A percentile compares a stretch with the other conserved stretches of the same genome.
Evolutionary conservation across 306 rosid genomes (phyloP).

Genomic region (Gastrolobium villosum): DNA sequence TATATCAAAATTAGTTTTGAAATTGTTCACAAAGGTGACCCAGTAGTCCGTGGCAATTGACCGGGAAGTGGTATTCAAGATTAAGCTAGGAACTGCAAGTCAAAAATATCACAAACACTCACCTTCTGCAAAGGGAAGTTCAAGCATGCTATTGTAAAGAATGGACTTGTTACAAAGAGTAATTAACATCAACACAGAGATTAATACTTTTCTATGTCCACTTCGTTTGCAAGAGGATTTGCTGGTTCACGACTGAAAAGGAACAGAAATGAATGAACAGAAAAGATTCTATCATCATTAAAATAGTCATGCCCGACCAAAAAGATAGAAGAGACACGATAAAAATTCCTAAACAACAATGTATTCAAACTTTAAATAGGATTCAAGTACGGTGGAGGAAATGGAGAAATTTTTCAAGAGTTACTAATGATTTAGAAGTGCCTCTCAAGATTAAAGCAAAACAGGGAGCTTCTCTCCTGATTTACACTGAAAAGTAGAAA

Average conservation of each 20-base stretch:
- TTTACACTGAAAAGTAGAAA: too few relatives aligned
- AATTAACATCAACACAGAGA: not conserved
- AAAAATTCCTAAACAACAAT: not conserved
- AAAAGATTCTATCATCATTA: not conserved
- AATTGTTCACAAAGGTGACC: not conserved
- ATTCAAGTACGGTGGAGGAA: too few relatives aligned
- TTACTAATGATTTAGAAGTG: too few relatives aligned
- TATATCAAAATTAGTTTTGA: not conserved
- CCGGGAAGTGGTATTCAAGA: not conserved
- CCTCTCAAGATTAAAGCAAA: too few relatives aligned
- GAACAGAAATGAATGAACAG: not conserved
- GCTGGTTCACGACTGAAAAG: not conserved
- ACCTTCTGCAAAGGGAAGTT: not conserved
- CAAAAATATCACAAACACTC: not conserved
- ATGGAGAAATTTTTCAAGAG: too few relatives aligned
- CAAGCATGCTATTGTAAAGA: constrained; percentile 1
- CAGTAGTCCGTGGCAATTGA: not conserved
- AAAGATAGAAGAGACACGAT: not conserved
- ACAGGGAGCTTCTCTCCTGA: too few relatives aligned
- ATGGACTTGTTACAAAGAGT: constrained; percentile 9
- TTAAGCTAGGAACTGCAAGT: not conserved
- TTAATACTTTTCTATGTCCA: not conserved
- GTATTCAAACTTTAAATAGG: not conserved
- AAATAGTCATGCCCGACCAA: not conserved
- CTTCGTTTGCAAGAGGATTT: not conserved